Evolutionary conservation across 768 basidiomycete genomes (phyloP).

Genomic region (Tricholoma saponaceum): DNA sequence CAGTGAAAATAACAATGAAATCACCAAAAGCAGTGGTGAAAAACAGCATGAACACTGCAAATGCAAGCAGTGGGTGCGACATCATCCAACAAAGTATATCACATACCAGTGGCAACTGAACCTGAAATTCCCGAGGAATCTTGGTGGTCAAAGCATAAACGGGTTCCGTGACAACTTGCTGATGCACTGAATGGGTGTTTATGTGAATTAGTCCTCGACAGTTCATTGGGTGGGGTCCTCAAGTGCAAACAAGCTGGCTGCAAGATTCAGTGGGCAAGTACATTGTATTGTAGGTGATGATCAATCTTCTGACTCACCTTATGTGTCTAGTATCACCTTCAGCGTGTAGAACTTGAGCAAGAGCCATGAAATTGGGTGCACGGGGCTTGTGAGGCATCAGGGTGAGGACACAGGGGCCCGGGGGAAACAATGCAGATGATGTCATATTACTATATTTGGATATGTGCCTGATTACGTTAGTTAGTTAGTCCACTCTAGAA

Average conservation of each 20-base stretch:
- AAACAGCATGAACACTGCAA: background rate
- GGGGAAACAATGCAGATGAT: too few relatives aligned
- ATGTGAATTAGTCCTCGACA: background rate
- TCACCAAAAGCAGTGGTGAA: background rate
- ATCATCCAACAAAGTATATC: background rate
- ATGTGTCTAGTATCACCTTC: too few relatives aligned
- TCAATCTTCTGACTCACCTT: background rate
- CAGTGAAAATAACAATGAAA: too few relatives aligned
- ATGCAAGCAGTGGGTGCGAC: background rate
- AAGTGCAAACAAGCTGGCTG: background rate
- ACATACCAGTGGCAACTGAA: background rate
- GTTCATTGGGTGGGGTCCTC: background rate
- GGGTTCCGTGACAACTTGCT: background rate
- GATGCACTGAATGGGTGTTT: background rate
- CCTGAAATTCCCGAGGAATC: background rate
- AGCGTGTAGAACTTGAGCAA: too few relatives aligned
- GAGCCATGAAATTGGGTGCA: too few relatives aligned
- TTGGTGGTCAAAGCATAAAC: background rate
- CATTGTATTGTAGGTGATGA: background rate
- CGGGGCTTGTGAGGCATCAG: too few relatives aligned
- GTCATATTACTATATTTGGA: too few relatives aligned
- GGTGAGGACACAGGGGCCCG: too few relatives aligned
- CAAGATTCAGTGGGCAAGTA: background rate
- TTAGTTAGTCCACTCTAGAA: too few relatives aligned
- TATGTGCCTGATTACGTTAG: too few relatives aligned